Base-by-base conservation (phyloP, 805 yeast species). In the Zygosaccharomyces gambellarensis region DNA sequence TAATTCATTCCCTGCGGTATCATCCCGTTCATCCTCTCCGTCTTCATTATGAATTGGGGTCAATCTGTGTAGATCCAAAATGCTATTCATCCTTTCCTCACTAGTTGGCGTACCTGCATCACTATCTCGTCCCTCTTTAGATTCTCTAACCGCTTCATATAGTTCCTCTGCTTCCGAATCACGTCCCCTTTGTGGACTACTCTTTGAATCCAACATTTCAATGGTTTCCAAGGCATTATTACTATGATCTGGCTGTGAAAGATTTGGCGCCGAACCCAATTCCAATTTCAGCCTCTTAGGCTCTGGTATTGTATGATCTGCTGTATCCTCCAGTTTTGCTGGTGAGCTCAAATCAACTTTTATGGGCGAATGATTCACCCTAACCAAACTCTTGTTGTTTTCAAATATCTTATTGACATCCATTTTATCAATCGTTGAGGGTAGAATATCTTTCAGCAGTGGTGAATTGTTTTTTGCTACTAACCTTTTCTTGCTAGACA, bases 271-370 rank as follows among this genome's bases (percentile, higher is more conserved):
- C 12, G 48, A 36, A 14, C 51, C 53, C 21, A 47, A 28, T 19
- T 54, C 55, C 14, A 62, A 22, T 36, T 59, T 61, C 31, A 58
- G 40, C 38, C 51, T 58, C 38, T 60, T 60, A 5, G 39, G 45
- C 3, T 40, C 23, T 14, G 57, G 61, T 3, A 43, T 45, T 36
- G 46, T 53, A 4, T 38, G 46, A 14, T 43, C 47, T 27, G 38
- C 43, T 17, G 34, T 42, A 10, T 31, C 52, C 17, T 45, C 48
- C 7, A 44, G 39, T 17, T 48, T 56, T 19, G 48, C 44, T 5
- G 64, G 63, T 11, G 64, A 59, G 29, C 54, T 50, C n/a, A 54
- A 29, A 21, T 57, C 62, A 3, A 59, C 32, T 39, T 50, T 60
- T 7, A 56, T 47, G 4, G 64, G 64, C 2, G 63, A 59, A 45